Evolutionary conservation across 2,329 filamentous ascomycete species (phyloP), one percentile per base, ranked within the genome.

Genomic region (Fusarium protoensiforme): DNA sequence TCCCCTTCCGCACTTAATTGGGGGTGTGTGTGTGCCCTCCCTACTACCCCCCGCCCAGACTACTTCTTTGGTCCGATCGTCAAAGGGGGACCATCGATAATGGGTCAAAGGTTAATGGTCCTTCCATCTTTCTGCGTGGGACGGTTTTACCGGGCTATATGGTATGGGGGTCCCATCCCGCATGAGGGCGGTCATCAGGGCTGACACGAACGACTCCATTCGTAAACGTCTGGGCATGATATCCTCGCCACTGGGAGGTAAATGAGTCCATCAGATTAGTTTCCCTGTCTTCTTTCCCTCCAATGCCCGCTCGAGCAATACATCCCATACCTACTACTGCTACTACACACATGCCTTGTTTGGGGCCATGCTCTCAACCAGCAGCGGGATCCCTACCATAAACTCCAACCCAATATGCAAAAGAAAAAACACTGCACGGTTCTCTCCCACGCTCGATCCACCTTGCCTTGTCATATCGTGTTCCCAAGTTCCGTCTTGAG

Each of bases 201-300:
- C 33, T 24, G 58, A 63, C 46, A 58, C 58, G 58, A 64, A 57
- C 46, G 56, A 46, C 31, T 65, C 53, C 46, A 68, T 68, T 63
- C 54, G 51, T 59, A 57, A n/a, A 22, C n/a, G 22, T 38, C 31
- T 8, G 39, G 38, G 53, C 51, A 51, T 51, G 20, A 58, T 51
- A 41, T 57, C 66, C 61, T 54, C 31, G 38, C 61, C 57, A 46
- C 27, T 35, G 31, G 16, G 7, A 57, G 60, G 54, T 35, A 43
- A 27, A 16, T 31, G 65, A 29, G 63, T 54, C 56, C 48, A 46
- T 48, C 35, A 54, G 58, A 35, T 59, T 51, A 38, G 43, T 31
- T 6, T 31, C 11, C 27, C 18, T 53, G 6, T 4, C 43, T 8
- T 18, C 5, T 22, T 20, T 31, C 36, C 41, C 27, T 29, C 27